Percentiles rank a stretch among this genome's conserved stretches.
Evolutionary conservation across 2,329 filamentous ascomycete genomes (phyloP).

Genomic region (Trichoderma simmonsii): DNA sequence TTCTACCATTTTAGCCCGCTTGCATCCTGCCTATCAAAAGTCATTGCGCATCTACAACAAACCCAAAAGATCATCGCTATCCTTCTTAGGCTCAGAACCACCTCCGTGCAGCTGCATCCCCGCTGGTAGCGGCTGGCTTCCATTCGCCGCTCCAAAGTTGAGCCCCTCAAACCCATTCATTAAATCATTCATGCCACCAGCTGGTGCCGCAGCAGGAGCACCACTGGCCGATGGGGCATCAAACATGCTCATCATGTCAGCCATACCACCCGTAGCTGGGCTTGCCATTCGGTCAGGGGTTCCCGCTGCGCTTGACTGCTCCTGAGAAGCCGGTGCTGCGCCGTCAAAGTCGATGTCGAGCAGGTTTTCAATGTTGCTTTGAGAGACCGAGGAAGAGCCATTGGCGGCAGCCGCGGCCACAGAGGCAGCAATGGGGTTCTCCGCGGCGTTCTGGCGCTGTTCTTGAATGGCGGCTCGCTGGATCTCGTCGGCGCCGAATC

Average conservation of each 20-base stretch:
- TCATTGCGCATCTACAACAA: conserved; percentile 34
- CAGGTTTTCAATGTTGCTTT: conserved; percentile 88
- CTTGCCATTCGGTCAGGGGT: conserved; percentile 69
- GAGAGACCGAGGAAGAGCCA: conserved; percentile 52
- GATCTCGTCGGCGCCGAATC: conserved; percentile 89
- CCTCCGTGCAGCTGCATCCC: conserved; percentile 51
- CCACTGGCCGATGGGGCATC: conserved; percentile 60
- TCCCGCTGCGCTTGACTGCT: conserved; percentile 51
- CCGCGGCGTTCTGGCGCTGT: conserved; percentile 84
- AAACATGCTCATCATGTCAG: conserved; percentile 67
- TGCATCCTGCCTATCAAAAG: neutral
- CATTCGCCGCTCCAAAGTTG: conserved; percentile 54
- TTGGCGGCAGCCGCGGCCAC: conserved; percentile 68
- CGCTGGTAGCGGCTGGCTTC: conserved; percentile 61
- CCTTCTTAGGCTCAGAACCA: conserved; percentile 48
- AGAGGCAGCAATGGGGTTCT: conserved; percentile 90
- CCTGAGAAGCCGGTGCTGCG: conserved; percentile 81
- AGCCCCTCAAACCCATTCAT: conserved; percentile 85
- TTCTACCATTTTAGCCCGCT: neutral
- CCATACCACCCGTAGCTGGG: conserved; percentile 55
- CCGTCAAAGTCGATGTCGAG: conserved; percentile 97
- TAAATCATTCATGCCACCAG: conserved; percentile 74
- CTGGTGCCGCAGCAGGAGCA: conserved; percentile 32
- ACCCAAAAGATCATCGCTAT: conserved; percentile 57
- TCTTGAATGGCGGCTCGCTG: conserved; percentile 96